A percentile compares a stretch with the other conserved stretches of the same genome.
phyloP scores from a whole-genome alignment of 148 eudicot species.

The Camellia japonica region DNA sequence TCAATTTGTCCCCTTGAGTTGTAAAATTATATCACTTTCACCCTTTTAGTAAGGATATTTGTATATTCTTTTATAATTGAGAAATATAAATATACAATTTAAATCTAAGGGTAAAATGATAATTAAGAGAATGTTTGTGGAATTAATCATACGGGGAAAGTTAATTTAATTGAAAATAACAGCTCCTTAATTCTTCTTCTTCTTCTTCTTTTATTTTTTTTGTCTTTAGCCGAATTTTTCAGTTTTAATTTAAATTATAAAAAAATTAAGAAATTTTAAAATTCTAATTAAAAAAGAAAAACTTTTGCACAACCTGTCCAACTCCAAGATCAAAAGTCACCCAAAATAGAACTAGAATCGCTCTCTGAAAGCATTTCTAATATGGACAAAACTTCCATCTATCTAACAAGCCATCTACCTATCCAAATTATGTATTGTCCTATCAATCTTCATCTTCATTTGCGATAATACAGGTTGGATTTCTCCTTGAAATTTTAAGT shows the following conservation, averaged over 20 bases:
- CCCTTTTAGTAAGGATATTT: too few species aligned
- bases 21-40: too few species aligned
- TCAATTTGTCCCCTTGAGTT: too few species aligned
- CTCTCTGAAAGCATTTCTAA: background rate
- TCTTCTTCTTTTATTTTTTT: too few species aligned
- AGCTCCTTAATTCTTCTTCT: too few species aligned
- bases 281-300: too few species aligned
- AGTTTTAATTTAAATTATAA: too few species aligned
- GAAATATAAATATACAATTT: background rate
- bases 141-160: background rate
- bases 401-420: too few species aligned
- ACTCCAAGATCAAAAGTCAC: background rate
- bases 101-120: too few species aligned
- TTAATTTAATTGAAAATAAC: too few species aligned
- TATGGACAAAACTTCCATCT: background rate
- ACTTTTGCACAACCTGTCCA: background rate
- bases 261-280: background rate
- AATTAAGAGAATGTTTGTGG: background rate
- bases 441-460: too few species aligned
- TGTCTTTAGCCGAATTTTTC: background rate
- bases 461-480: background rate
- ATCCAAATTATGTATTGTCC: background rate
- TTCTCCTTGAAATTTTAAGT: background rate
- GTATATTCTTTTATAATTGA: background rate
- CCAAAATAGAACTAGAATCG: background rate